Percentiles rank a stretch among this genome's conserved stretches.
Conservation (phyloP, 495 filamentous ascomycete genomes). For the Lasiosphaeris hirsuta region DNA sequence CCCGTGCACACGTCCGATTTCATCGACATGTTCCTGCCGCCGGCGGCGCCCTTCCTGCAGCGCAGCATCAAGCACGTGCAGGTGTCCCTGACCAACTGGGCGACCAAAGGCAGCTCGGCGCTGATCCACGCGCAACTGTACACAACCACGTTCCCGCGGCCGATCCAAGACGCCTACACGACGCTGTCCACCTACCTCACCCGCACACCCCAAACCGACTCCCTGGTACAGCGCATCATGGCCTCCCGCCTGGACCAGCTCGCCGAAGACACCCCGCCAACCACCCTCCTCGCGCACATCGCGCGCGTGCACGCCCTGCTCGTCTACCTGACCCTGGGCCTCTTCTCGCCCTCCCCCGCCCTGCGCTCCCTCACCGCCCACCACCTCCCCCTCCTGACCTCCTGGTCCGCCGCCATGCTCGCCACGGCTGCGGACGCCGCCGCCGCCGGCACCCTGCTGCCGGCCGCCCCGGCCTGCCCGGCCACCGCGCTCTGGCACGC, state of each 20-base stretch:
- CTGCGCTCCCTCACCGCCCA: constrained; percentile 43
- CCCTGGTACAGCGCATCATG: constrained; percentile 18
- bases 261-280: background rate
- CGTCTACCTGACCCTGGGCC: constrained; percentile 50
- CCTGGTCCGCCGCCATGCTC: constrained; percentile 38
- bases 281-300: constrained; percentile 26
- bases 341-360: constrained; percentile 54
- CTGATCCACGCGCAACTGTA: constrained; percentile 42
- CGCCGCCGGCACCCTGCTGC: constrained; percentile 17
- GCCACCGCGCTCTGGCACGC: constrained; percentile 31
- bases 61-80: constrained; percentile 4
- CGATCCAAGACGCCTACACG: constrained; percentile 32
- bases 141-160: constrained; percentile 26
- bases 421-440: constrained; percentile 18
- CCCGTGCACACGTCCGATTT: background rate
- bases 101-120: constrained; percentile 14
- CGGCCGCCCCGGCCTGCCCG: constrained; percentile 39
- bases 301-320: constrained; percentile 45
- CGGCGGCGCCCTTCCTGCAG: background rate
- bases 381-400: constrained; percentile 39
- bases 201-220: constrained; percentile 11
- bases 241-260: constrained; percentile 12
- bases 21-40: background rate
- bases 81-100: constrained; percentile 24
- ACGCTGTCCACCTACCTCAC: constrained; percentile 13